Percentiles rank a stretch among this genome's conserved stretches.
Conservation (phyloP, 148 eudicot genomes). For the Nyssa sinensis region DNA sequence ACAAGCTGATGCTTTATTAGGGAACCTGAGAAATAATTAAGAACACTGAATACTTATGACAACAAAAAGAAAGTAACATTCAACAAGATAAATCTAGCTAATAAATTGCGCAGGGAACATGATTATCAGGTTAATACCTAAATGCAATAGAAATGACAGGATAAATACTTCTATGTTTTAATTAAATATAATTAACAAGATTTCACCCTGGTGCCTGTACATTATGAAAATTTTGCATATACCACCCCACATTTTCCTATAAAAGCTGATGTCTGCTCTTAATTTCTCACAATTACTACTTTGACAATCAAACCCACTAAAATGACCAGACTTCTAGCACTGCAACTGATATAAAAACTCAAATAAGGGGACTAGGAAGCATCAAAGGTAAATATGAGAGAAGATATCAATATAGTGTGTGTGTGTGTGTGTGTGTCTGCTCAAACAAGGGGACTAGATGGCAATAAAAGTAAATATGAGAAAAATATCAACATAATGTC, state of each 20-base stretch:
- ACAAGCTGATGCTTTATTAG: conserved; percentile 12
- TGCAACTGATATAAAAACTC: background rate
- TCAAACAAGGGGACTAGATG: background rate
- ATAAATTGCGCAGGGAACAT: too few species aligned
- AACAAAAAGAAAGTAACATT: background rate
- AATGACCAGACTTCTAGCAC: background rate
- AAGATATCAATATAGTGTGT: background rate
- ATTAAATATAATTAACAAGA: too few species aligned
- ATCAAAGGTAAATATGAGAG: background rate
- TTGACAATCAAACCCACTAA: background rate
- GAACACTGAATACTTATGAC: background rate
- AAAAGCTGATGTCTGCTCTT: background rate
- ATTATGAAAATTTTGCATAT: background rate
- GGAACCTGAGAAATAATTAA: conserved; percentile 14
- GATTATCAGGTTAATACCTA: too few species aligned
- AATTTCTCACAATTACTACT: background rate
- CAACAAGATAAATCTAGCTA: background rate
- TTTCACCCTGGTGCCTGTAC: background rate
- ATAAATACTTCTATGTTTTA: background rate
- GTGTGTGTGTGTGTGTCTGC: too few species aligned
- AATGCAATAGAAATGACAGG: too few species aligned
- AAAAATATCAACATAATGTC: background rate
- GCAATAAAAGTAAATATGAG: background rate
- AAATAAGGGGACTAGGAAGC: background rate
- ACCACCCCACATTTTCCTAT: background rate